Percentiles rank a stretch among this genome's conserved stretches.
phyloP scores from a whole-genome alignment of 176 grass and related monocot genomes.

The Oryza punctata region DNA sequence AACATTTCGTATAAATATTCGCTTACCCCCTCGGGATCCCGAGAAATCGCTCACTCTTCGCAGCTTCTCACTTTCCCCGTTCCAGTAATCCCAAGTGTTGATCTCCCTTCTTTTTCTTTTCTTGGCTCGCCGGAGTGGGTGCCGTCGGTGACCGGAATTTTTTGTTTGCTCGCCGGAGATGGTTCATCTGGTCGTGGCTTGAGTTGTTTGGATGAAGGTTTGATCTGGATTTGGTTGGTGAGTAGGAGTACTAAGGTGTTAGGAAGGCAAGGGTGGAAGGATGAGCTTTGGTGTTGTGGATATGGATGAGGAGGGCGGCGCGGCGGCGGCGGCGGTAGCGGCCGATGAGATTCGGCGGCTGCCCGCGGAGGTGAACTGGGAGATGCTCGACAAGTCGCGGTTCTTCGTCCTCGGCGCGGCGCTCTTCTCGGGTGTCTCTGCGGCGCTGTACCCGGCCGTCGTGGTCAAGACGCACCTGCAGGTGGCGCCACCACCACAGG shows the following conservation, averaged over 20 bases:
- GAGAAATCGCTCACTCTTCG: conserved; percentile 33
- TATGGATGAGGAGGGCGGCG: conserved; percentile 56
- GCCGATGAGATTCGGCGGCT: conserved; percentile 36
- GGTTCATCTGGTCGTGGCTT: conserved; percentile 7
- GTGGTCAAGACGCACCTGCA: conserved; percentile 95
- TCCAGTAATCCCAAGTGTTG: conserved; percentile 3
- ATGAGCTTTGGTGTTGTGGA: conserved; percentile 74
- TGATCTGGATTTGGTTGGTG: not conserved
- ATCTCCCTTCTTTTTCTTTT: not conserved
- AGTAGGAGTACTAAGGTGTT: not conserved
- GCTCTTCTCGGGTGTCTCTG: conserved; percentile 93
- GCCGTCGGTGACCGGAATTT: not conserved
- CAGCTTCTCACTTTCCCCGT: conserved; percentile 1
- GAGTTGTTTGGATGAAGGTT: not conserved
- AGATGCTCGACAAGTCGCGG: conserved; percentile 98
- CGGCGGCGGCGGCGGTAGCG: conserved; percentile 33
- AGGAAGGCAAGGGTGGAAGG: not conserved
- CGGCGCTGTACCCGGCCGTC: conserved; percentile 87
- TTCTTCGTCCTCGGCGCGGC: conserved; percentile 90
- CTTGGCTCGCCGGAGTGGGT: not conserved
- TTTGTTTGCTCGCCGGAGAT: not conserved
- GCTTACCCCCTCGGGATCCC: conserved; percentile 48
- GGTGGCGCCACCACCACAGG: conserved; percentile 61
- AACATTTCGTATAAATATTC: conserved; percentile 44
- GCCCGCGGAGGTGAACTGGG: conserved; percentile 96